Base-by-base conservation (phyloP, 768 basidiomycete genomes). In the Trametes sanguinea region DNA sequence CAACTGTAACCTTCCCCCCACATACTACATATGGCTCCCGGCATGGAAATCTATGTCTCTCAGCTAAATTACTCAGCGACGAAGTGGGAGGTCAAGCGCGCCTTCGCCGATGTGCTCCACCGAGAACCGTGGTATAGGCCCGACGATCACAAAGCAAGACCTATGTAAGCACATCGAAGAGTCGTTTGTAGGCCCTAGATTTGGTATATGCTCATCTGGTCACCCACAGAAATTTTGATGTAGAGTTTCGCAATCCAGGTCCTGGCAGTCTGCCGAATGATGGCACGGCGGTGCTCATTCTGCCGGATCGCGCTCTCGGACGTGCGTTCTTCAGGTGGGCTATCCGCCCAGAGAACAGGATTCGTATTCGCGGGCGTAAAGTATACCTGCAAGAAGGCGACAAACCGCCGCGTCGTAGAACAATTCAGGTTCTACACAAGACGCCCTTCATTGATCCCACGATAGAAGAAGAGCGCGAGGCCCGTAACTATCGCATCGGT, bases 31-130 rank as follows among this genome's bases (percentile, higher is more conserved):
- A 22, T 1, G 22, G 22, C 22, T 22, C 22, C 1, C 22, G 22
- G 1, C 62, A 79, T 80, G 78, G 75, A 78, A 35, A 69, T 80
- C 48, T 35, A 63, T 8, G 61, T 80, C 37, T 65, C 67, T n/a
- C 67, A 68, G 11, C 48, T 80, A 5, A 64, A 66, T n/a, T 71
- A 68, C 58, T 73, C 76, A 14, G 79, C 77, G 3, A 82, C 79
- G 55, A 65, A 78, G 50, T 87, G 80, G 76, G 80, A 81, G 27
- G 76, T 89, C 9, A 85, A 80, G n/a, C 78, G 81, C 33, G 77
- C 72, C 4, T 76, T 92, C 45, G 82, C 82, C 0, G 51, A 65
- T 4, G 76, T 85, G 33, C 73, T 92, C 0, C 89, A 90, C 62
- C 77, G 77, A 2, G 74, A 78, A 14, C 77, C 78, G 17, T 82